phyloP scores from a whole-genome alignment of 169 alveolate genomes.

The Eimeria necatrix region DNA sequence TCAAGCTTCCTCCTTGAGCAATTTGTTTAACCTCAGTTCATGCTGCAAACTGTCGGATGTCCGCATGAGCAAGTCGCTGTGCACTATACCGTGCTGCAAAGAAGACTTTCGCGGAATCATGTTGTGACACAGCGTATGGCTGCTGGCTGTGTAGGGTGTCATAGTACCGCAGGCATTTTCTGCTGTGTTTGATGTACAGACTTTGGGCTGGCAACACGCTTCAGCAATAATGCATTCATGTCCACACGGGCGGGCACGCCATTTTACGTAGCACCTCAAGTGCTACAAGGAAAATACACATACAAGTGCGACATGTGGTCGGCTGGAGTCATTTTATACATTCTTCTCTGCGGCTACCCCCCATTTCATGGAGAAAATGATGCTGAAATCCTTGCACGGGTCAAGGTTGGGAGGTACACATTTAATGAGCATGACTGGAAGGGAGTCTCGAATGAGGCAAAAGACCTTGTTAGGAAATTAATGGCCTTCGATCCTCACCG shows the following conservation, averaged over 20 bases:
- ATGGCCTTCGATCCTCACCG: slow-evolving; percentile 84
- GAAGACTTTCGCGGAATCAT: no score
- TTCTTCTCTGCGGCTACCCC: slow-evolving; percentile 92
- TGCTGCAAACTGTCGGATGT: no score
- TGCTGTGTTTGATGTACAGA: slow-evolving; percentile 81
- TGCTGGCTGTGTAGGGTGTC: no score
- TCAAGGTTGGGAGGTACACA: slow-evolving; percentile 83
- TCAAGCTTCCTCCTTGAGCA: no score
- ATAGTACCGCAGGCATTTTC: no score
- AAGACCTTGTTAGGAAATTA: slow-evolving; percentile 93
- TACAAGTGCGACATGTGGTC: slow-evolving; percentile 97
- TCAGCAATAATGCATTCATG: slow-evolving; percentile 82
- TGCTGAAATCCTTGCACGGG: slow-evolving; percentile 87
- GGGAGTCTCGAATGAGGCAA: slow-evolving; percentile 94
- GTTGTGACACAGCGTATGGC: no score
- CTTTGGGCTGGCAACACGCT: slow-evolving; percentile 92
- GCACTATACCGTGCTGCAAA: no score
- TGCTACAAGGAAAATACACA: slow-evolving; percentile 94
- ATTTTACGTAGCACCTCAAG: slow-evolving; percentile 98
- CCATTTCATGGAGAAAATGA: slow-evolving; percentile 93
- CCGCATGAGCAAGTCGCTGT: no score
- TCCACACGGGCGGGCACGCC: slow-evolving; percentile 89
- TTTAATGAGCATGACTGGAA: slow-evolving; percentile 91
- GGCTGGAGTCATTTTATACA: slow-evolving; percentile 94
- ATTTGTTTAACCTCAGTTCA: no score